A percentile compares a stretch with the other conserved stretches of the same genome.
These are phyloP conservation scores for Chalciporus sp. DNA, from an alignment of 1,284 basidiomycete genomes.

Conservation along the genomic window DNA sequence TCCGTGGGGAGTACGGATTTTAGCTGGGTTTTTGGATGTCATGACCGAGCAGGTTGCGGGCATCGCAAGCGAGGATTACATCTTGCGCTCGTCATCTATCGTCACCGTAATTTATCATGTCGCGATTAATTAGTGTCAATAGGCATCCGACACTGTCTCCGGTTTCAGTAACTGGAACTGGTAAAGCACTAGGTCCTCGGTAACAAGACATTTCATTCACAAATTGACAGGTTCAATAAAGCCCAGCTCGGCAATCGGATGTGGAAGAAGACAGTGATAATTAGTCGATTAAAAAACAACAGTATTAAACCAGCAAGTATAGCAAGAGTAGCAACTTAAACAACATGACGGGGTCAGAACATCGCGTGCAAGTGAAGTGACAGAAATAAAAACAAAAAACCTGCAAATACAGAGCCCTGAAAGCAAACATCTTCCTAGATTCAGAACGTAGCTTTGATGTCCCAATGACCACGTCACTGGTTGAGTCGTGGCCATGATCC, in stretches of 20 bases:
- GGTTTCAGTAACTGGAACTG: too few species aligned
- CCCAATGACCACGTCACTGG: slow-evolving; percentile 6
- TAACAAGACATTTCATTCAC: too few species aligned
- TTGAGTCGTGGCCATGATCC: slow-evolving; percentile 66
- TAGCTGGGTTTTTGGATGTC: too few species aligned
- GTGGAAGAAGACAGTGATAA: neutral
- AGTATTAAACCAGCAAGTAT: slow-evolving; percentile 25
- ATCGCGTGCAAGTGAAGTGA: slow-evolving; percentile 3
- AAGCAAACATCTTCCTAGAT: slow-evolving; percentile 8
- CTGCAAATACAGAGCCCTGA: slow-evolving; percentile 18
- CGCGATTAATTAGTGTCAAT: too few species aligned
- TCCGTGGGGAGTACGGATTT: too few species aligned
- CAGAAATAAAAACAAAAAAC: slow-evolving; percentile 12
- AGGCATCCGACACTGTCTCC: too few species aligned
- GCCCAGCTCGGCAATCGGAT: too few species aligned
- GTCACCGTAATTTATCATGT: neutral
- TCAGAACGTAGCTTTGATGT: neutral
- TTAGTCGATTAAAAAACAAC: slow-evolving; percentile 27
- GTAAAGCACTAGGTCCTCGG: too few species aligned
- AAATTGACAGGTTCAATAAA: neutral
- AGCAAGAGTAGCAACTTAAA: slow-evolving; percentile 13
- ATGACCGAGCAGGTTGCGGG: too few species aligned
- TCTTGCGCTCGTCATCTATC: neutral
- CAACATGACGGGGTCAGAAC: slow-evolving; percentile 6
- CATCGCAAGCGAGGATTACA: neutral